Percentiles rank a stretch among this genome's conserved stretches.
Conservation (phyloP, 805 yeast species). For the Cyberlindnera xishuangbannaensis region DNA sequence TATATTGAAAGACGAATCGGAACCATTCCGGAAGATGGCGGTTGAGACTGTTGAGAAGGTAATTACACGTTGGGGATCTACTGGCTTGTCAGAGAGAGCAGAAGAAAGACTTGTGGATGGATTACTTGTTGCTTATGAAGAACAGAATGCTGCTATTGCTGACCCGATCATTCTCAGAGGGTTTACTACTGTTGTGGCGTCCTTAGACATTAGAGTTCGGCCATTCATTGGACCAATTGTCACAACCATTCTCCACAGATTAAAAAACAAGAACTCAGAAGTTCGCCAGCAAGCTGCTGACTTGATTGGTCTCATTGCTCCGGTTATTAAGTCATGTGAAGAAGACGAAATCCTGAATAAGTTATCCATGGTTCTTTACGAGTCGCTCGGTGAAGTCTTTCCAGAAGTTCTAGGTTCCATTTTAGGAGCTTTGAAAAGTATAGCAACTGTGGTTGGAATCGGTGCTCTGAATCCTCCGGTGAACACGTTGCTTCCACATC, state of each 20-base stretch:
- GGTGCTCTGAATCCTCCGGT: slow-evolving; percentile 72
- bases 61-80: slow-evolving; percentile 42
- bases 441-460: slow-evolving; percentile 56
- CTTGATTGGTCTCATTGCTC: slow-evolving; percentile 58
- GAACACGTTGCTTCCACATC: slow-evolving; percentile 73
- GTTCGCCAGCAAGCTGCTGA: slow-evolving; percentile 84
- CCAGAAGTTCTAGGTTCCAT: slow-evolving; percentile 92
- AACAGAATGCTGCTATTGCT: slow-evolving; percentile 47
- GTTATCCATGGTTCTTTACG: slow-evolving; percentile 73
- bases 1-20: slow-evolving; percentile 76
- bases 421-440: slow-evolving; percentile 59
- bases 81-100: slow-evolving; percentile 53
- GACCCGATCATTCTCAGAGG: slow-evolving; percentile 53
- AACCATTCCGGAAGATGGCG: slow-evolving; percentile 72
- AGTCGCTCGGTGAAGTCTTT: slow-evolving; percentile 87
- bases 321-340: slow-evolving; percentile 58
- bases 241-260: slow-evolving; percentile 63
- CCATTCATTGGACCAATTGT: slow-evolving; percentile 72
- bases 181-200: slow-evolving; percentile 55
- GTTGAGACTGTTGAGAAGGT: slow-evolving; percentile 62
- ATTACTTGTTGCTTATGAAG: slow-evolving; percentile 71
- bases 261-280: slow-evolving; percentile 64
- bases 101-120: slow-evolving; percentile 77
- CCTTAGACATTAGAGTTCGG: slow-evolving; percentile 57
- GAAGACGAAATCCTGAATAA: slow-evolving; percentile 60